Evolutionary conservation across 1,284 basidiomycete genomes (phyloP).

Genomic region (Stygiomarasmius scandens): DNA sequence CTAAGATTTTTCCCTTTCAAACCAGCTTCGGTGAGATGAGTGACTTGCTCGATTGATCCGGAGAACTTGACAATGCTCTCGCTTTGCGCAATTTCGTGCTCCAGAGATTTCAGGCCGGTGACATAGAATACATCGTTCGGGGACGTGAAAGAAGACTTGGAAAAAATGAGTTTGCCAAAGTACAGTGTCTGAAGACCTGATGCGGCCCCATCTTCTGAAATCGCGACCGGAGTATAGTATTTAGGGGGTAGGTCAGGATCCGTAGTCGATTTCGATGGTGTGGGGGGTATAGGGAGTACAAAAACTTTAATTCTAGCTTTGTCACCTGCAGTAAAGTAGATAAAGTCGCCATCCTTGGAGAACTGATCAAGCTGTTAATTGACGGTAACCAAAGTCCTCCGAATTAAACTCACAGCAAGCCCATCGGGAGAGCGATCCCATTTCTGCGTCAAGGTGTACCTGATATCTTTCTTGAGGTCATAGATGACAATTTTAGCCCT

Average conservation of each 20-base stretch:
- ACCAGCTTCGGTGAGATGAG: constrained; percentile 57
- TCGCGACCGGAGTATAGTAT: constrained; percentile 55
- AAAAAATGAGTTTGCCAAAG: constrained; percentile 66
- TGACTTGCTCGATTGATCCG: constrained; percentile 53
- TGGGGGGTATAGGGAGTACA: constrained; percentile 63
- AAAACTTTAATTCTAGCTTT: constrained; percentile 77
- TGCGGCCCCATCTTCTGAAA: constrained; percentile 60
- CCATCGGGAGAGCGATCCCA: constrained; percentile 83
- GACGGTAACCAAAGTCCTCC: background rate
- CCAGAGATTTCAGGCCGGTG: constrained; percentile 44
- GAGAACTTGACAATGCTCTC: constrained; percentile 29
- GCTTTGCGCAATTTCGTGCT: constrained; percentile 39
- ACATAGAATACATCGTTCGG: constrained; percentile 78
- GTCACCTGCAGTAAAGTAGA: constrained; percentile 80
- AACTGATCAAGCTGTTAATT: constrained; percentile 52
- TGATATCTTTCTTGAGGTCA: constrained; percentile 66
- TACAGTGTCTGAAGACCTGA: constrained; percentile 63
- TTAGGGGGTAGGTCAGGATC: constrained; percentile 49
- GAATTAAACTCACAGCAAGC: constrained; percentile 49
- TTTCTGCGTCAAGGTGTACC: constrained; percentile 71
- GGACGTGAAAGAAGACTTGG: constrained; percentile 66
- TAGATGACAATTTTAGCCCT: constrained; percentile 74
- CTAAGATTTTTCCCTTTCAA: constrained; percentile 62
- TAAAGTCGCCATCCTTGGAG: constrained; percentile 65
- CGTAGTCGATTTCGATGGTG: constrained; percentile 54